These are phyloP conservation scores for Vitis vinifera DNA, from an alignment of 164 flowering plant species.

Conservation along the genomic window DNA sequence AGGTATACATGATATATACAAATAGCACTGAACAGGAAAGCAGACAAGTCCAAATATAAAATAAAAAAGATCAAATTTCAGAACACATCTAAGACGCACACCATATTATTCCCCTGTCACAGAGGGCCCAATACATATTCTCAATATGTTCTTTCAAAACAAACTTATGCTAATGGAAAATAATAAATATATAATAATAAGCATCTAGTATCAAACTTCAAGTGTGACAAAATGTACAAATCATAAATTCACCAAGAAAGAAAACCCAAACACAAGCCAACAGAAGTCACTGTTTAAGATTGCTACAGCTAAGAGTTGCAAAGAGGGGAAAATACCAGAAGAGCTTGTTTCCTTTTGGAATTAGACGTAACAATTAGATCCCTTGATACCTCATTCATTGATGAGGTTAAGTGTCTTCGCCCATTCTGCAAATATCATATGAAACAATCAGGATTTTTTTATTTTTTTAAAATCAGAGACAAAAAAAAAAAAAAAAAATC, in stretches of 20 bases:
- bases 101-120: too few species aligned
- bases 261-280: neutral
- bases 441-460: neutral
- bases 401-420: conserved; percentile 78
- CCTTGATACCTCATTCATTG: conserved; percentile 94
- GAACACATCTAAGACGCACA: too few species aligned
- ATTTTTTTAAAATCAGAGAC: neutral
- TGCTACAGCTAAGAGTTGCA: neutral
- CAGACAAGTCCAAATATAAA: too few species aligned
- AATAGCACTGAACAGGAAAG: too few species aligned
- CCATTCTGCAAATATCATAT: conserved; percentile 71
- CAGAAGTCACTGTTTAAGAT: neutral
- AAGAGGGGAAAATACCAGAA: conserved; percentile 59
- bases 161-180: too few species aligned
- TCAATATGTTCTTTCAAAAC: too few species aligned
- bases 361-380: conserved; percentile 83
- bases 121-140: too few species aligned
- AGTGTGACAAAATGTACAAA: neutral
- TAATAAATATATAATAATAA: too few species aligned
- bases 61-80: too few species aligned
- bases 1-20: too few species aligned
- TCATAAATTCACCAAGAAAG: neutral
- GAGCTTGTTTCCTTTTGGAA: conserved; percentile 90
- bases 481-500: neutral
- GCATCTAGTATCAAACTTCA: too few species aligned